Evolutionary conservation across 1,284 basidiomycete species (phyloP), one percentile per base, ranked within the genome.

Genomic region (Microstroma glucosiphilum): DNA sequence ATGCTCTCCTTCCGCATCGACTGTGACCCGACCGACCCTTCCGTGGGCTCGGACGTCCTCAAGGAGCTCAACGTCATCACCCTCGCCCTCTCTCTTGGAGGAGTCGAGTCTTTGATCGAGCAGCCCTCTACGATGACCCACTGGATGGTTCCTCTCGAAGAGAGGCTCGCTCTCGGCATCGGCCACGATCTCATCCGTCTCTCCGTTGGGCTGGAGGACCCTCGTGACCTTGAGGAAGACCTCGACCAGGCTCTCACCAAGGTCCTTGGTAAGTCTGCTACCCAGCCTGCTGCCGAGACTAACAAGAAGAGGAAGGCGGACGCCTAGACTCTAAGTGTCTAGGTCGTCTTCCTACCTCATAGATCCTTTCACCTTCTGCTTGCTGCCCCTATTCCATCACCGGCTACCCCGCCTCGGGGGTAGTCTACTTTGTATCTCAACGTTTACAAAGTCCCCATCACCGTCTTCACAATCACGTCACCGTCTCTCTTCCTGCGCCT

Each of bases 91-190:
- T 88, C 86, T 56, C 81, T 96, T 6, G 93, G 93, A 1, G 93
- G 92, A 0, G 90, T 96, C 15, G 93, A 97, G 84, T 88, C 86
- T 78, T 81, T 96, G 58, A 89, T 89, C 7, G 91, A 94, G 80
- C 84, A 70, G 48, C 80, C 80, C 17, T 69, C 74, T 46, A 73
- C 71, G 69, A 81, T 81, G 81, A 82, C 81, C 6, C 81, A 82
- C 65, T 80, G 75, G 19, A 75, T 73, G 11, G 71, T 96, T 89
- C 92, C 91, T n/a, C 88, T 90, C 76, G 88, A 72, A 56, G 72
- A 76, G 62, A 60, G 73, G 48, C 61, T 67, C 61, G 67, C 69
- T 63, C 72, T 76, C 51, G 73, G 73, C 0, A 94, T 97, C 73
- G 86, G 86, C 9, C 87, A 88, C 40, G 87, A 89, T 72, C 81